Base-by-base conservation (phyloP, 768 basidiomycete genomes). In the Arthromyces matolae region DNA sequence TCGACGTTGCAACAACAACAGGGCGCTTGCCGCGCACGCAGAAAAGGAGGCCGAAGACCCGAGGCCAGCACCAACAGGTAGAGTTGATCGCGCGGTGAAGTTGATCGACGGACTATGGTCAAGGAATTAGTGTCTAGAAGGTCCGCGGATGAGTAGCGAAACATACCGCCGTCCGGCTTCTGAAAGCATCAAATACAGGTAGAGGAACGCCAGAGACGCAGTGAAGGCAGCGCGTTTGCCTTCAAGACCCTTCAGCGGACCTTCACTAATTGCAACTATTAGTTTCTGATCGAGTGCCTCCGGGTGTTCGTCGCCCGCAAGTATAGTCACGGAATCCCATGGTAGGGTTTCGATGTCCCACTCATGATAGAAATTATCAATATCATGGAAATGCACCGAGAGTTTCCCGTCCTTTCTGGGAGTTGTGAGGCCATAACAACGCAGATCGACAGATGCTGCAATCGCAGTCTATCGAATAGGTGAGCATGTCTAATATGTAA, bases 21-120 rank as follows among this genome's bases (percentile, higher is more conserved):
- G 73, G 5, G 89, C 73, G 1, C 89, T 84, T 8, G 93, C 83
- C 36, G 86, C 71, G 62, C 94, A 96, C 16, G 84, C 81, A 3
- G 94, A 97, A 71, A 86, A 97, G 19, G 96, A 92, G 6, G 96
- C 96, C 18, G 93, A 96, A 10, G 95, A 98, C 19, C 96, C 96
- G 40, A 98, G 84, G 37, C 96, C 96, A 13, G 96, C 96, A 7
- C 91, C 88, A 48, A 98, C 84, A 23, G 96, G 96, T 5, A 98
- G 78, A 19, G 91, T 89, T 27, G 92, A 85, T 37, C 95, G 90
- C 31, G 85, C 80, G 19, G 83, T 76, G 63, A 95, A 86, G 54
- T 86, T 83, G 65, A 93, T 80, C 0, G 84, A 76, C 8, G 85
- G 86, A 47, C 92, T 93, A 52, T 28, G 39, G 38, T 44, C 18